Conservation (phyloP, 345 rosid species). For the Citrus inodora region DNA sequence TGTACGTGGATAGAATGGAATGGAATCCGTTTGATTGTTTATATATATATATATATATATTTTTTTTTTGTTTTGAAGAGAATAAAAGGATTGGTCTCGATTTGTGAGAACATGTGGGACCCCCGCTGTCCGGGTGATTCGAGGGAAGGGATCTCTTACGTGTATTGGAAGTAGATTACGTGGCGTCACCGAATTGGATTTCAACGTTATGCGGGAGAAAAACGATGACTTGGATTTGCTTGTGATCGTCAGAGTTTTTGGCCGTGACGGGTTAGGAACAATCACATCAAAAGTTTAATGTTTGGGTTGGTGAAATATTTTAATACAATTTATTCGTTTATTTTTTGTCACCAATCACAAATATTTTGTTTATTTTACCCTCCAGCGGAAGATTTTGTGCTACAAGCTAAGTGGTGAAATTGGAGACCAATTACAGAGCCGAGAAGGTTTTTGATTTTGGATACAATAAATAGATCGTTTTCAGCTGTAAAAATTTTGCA, state of each 20-base stretch:
- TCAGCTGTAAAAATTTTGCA: too few relatives aligned
- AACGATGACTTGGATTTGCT: not conserved
- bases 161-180: conserved; percentile 35
- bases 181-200: conserved; percentile 29
- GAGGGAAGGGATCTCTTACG: conserved; percentile 45
- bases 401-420: too few relatives aligned
- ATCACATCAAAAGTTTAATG: conserved; percentile 32
- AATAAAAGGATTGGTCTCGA: conserved; percentile 29
- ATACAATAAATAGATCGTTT: too few relatives aligned
- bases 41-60: too few relatives aligned
- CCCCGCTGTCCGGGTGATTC: conserved; percentile 43
- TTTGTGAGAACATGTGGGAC: conserved; percentile 50
- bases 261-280: conserved; percentile 31
- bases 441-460: fast-evolving
- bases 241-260: conserved; percentile 3
- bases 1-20: not conserved
- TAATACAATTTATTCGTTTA: not conserved
- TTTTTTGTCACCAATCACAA: too few relatives aligned
- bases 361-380: too few relatives aligned
- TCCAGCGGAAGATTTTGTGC: too few relatives aligned
- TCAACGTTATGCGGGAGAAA: too few relatives aligned
- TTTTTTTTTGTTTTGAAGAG: not conserved
- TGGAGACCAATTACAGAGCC: too few relatives aligned
- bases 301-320: not conserved
- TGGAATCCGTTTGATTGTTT: conserved; percentile 11